Percentiles rank a stretch among this genome's conserved stretches.
These are phyloP conservation scores for Papilionanthe hybrid DNA, from an alignment of 116 monocot species.

Conservation along the genomic window DNA sequence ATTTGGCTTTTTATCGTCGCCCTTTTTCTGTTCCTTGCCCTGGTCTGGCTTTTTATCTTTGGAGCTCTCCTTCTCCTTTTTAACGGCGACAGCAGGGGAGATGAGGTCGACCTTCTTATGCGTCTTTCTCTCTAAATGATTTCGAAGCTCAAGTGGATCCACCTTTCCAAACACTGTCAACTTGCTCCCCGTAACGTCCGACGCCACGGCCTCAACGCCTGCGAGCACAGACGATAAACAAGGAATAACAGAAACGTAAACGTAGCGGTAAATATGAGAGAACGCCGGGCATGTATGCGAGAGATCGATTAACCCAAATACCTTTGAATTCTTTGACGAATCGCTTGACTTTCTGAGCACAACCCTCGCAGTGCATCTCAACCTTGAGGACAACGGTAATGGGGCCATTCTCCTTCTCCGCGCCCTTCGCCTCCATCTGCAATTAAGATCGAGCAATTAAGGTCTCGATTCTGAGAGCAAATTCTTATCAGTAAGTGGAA, in stretches of 20 bases:
- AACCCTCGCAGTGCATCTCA: constrained; percentile 63
- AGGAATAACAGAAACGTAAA: not conserved
- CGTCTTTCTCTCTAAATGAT: constrained; percentile 47
- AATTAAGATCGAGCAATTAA: not conserved
- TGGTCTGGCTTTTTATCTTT: constrained; percentile 12
- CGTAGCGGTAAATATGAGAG: too few species aligned
- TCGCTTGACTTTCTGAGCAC: constrained; percentile 30
- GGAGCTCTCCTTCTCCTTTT: constrained; percentile 8
- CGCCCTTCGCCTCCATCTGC: not conserved
- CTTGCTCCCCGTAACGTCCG: constrained; percentile 25
- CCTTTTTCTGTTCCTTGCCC: constrained; percentile 15
- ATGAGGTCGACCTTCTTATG: constrained; percentile 73
- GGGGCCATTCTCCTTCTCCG: constrained; percentile 13
- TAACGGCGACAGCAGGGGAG: constrained; percentile 24
- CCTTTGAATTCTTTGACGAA: constrained; percentile 48
- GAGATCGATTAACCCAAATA: constrained; percentile 1
- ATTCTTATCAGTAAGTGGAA: not conserved
- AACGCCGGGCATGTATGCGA: not conserved
- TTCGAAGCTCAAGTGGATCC: constrained; percentile 54
- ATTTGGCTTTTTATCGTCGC: constrained; percentile 11
- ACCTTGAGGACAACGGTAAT: constrained; percentile 48
- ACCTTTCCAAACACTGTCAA: constrained; percentile 57
- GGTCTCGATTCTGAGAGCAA: not conserved
- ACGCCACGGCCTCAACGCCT: constrained; percentile 50
- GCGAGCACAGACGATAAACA: not conserved